phyloP scores from a whole-genome alignment of 805 yeast genomes.

The Yamadazyma endophytica region DNA sequence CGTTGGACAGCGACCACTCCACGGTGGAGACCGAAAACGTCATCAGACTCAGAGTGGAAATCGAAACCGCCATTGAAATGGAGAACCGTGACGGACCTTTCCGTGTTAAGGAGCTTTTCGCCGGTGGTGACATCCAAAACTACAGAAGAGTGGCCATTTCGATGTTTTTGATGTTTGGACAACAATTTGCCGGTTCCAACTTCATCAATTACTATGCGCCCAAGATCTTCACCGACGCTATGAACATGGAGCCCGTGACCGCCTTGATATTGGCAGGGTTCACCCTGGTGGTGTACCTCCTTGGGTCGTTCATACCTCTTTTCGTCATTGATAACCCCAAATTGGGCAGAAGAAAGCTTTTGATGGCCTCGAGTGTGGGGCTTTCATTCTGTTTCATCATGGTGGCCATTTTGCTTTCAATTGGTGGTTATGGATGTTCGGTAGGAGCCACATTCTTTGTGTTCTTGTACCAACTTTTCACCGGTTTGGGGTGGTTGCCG shows the following conservation, averaged over 20 bases:
- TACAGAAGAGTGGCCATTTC: conserved; percentile 44
- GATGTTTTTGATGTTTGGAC: conserved; percentile 37
- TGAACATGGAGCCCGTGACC: conserved; percentile 38
- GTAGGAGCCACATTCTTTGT: conserved; percentile 64
- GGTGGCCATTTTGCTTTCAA: conserved; percentile 36
- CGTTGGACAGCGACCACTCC: conserved; percentile 15
- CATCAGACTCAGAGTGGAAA: conserved; percentile 16
- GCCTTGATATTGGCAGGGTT: conserved; percentile 31
- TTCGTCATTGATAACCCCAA: conserved; percentile 34
- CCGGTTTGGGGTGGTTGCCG: conserved; percentile 48
- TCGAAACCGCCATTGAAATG: conserved; percentile 15
- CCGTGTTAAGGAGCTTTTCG: conserved; percentile 23
- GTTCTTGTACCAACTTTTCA: conserved; percentile 43
- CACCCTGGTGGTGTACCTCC: conserved; percentile 37
- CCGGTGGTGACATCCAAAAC: conserved; percentile 37
- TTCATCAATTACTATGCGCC: conserved; percentile 39
- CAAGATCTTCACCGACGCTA: conserved; percentile 26
- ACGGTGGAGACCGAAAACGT: conserved; percentile 15
- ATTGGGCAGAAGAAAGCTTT: conserved; percentile 34
- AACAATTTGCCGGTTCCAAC: conserved; percentile 46
- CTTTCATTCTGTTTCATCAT: conserved; percentile 41
- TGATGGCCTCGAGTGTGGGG: conserved; percentile 34
- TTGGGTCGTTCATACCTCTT: conserved; percentile 39
- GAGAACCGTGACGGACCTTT: conserved; percentile 10
- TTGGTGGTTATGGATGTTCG: conserved; percentile 20